phyloP scores from a whole-genome alignment of 2,329 filamentous ascomycete genomes.

The Colletotrichum chrysophilum region DNA sequence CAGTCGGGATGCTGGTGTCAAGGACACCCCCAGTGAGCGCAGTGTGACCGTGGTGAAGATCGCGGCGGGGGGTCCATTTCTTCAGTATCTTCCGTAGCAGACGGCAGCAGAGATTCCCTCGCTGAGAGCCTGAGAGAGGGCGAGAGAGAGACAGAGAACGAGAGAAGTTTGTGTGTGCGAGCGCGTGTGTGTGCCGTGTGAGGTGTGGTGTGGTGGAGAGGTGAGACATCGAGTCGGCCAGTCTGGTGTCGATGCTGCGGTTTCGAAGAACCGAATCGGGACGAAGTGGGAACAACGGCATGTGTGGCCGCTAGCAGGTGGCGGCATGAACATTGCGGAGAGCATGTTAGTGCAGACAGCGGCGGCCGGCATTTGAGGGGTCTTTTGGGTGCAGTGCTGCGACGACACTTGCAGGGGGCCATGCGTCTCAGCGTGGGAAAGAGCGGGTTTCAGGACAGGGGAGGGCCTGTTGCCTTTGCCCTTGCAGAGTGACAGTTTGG shows the following conservation, averaged over 20 bases:
- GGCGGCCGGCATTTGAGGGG: not conserved
- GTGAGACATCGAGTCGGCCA: slow-evolving; percentile 5
- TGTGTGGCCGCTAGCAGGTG: not conserved
- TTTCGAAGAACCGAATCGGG: slow-evolving; percentile 14
- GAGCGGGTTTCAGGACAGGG: slow-evolving; percentile 24
- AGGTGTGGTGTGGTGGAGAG: not conserved
- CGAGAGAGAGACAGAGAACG: not conserved
- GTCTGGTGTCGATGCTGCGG: not conserved
- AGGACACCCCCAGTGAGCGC: not conserved
- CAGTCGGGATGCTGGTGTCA: not conserved
- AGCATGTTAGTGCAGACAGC: slow-evolving; percentile 2
- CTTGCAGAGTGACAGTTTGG: not conserved
- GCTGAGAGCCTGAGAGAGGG: not conserved
- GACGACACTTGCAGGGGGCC: slow-evolving; percentile 17
- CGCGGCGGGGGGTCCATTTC: not conserved
- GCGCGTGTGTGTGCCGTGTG: not conserved
- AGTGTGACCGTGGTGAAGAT: slow-evolving; percentile 2
- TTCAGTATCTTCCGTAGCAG: not conserved
- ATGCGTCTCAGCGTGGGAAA: slow-evolving; percentile 22
- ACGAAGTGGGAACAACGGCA: not conserved
- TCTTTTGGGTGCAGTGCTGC: slow-evolving; percentile 5
- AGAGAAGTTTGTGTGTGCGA: not conserved
- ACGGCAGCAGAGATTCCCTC: not conserved
- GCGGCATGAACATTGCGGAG: not conserved
- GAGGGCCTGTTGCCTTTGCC: not conserved